phyloP scores from a whole-genome alignment of 169 alveolate species.

The Theileria sp. region DNA sequence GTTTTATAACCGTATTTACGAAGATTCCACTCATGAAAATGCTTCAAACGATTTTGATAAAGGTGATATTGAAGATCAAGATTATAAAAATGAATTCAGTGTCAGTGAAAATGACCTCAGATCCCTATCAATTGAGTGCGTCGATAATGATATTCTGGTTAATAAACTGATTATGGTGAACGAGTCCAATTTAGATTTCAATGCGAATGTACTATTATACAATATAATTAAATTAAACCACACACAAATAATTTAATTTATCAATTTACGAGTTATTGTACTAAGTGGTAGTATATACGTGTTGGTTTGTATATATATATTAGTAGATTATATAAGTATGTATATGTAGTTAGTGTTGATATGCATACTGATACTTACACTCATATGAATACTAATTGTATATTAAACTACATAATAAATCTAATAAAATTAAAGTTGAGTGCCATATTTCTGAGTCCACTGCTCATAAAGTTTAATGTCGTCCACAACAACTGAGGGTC shows the following conservation, averaged over 20 bases:
- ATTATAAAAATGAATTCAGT: background rate
- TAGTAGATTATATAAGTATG: conserved; percentile 1
- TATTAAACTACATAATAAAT: too few species aligned
- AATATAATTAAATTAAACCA: background rate
- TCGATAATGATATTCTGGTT: background rate
- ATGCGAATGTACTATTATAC: background rate
- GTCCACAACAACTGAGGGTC: conserved; percentile 31
- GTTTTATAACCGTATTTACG: background rate
- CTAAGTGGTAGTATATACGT: background rate
- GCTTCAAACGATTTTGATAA: background rate
- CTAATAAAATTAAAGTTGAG: conserved; percentile 33
- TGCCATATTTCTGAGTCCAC: conserved; percentile 77
- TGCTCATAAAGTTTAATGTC: conserved; percentile 71
- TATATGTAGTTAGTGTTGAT: conserved; percentile 12
- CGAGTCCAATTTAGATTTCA: background rate
- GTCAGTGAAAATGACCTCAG: background rate
- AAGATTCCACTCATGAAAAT: background rate
- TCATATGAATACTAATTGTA: too few species aligned
- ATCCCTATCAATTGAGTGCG: background rate
- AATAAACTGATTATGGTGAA: background rate
- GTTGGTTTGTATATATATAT: background rate
- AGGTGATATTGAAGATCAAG: too few species aligned
- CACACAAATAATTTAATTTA: background rate
- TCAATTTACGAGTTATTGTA: background rate
- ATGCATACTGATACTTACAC: too few species aligned